Conservation (phyloP, 2,329 filamentous ascomycete genomes). For the Biscogniauxia mediterranea region DNA sequence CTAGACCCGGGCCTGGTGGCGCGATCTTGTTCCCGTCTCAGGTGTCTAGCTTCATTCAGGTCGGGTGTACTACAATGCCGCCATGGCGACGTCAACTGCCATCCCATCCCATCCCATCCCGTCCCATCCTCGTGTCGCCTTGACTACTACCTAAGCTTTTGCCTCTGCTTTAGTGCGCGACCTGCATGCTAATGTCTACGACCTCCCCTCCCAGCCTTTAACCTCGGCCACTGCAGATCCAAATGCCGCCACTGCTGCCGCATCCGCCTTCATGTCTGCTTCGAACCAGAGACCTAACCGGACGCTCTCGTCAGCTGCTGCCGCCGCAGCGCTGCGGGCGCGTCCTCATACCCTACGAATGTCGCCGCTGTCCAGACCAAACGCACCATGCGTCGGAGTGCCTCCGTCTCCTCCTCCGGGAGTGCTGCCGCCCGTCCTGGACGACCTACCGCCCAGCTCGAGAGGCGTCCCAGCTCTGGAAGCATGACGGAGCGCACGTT, state of each 20-base stretch:
- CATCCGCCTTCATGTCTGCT: conserved; percentile 72
- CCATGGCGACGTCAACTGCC: background rate
- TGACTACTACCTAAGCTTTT: conserved; percentile 14
- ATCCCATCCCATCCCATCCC: background rate
- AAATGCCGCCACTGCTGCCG: conserved; percentile 76
- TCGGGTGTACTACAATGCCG: background rate
- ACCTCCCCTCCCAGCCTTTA: conserved; percentile 50
- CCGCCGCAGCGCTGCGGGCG: conserved; percentile 78
- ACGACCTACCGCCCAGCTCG: conserved; percentile 45
- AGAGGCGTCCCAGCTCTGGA: conserved; percentile 66
- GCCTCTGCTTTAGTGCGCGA: conserved; percentile 6
- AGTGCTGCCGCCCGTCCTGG: conserved; percentile 45
- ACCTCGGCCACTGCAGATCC: conserved; percentile 64
- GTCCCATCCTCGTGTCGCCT: background rate
- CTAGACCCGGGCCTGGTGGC: background rate
- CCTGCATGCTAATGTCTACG: conserved; percentile 13
- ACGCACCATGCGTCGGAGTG: conserved; percentile 71
- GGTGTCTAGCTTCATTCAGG: background rate
- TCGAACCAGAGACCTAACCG: conserved; percentile 55
- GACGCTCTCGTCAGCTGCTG: conserved; percentile 79
- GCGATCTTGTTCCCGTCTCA: background rate
- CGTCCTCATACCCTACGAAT: conserved; percentile 75
- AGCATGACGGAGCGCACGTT: conserved; percentile 92
- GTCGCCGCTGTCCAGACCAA: conserved; percentile 86
- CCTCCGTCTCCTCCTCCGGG: conserved; percentile 66